Conservation (phyloP, 2,329 filamentous ascomycete genomes). For the Furcasterigmium sp. region DNA sequence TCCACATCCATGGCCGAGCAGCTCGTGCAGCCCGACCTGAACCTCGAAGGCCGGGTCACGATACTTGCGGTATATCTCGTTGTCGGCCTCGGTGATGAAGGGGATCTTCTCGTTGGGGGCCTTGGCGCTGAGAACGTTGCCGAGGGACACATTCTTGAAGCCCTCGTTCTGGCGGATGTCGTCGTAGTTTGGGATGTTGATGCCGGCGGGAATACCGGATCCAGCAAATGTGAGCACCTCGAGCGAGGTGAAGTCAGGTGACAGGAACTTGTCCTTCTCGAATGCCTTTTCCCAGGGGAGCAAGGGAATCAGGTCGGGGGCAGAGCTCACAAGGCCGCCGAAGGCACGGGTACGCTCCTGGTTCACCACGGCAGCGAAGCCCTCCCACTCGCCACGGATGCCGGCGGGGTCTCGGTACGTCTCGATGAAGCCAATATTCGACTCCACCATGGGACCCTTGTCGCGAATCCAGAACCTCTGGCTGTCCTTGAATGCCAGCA, state of each 20-base stretch:
- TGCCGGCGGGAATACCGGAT: conserved; percentile 62
- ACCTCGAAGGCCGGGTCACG: conserved; percentile 89
- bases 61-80: conserved; percentile 74
- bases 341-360: conserved; percentile 85
- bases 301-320: conserved; percentile 78
- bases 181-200: conserved; percentile 68
- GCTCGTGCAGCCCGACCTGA: conserved; percentile 90
- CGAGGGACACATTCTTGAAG: conserved; percentile 91
- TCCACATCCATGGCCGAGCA: conserved; percentile 83
- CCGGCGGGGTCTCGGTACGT: conserved; percentile 81
- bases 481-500: conserved; percentile 73
- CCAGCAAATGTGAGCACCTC: conserved; percentile 78
- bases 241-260: conserved; percentile 91
- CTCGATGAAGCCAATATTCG: conserved; percentile 79
- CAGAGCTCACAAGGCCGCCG: conserved; percentile 74
- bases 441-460: conserved; percentile 74
- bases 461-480: conserved; percentile 80
- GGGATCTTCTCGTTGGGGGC: conserved; percentile 88
- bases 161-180: conserved; percentile 76
- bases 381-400: conserved; percentile 79
- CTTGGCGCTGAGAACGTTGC: conserved; percentile 88
- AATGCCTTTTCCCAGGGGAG: conserved; percentile 86
- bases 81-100: conserved; percentile 76
- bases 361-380: conserved; percentile 57
- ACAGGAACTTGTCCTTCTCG: conserved; percentile 93